Percentiles rank a stretch among this genome's conserved stretches.
These are phyloP conservation scores for Daldinia grandis DNA, from an alignment of 495 filamentous ascomycete species.

Conservation along the genomic window DNA sequence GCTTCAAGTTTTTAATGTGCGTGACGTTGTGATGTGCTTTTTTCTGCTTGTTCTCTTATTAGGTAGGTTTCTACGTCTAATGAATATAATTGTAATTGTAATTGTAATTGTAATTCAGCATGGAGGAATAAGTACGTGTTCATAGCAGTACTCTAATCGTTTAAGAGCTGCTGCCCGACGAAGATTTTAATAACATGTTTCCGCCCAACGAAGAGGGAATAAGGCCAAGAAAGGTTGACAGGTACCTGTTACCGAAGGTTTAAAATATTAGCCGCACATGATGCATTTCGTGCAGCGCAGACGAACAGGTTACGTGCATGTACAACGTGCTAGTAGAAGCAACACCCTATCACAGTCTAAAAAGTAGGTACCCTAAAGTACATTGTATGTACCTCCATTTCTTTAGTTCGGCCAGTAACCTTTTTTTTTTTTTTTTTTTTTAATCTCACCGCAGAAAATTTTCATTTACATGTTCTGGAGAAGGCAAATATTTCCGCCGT, in stretches of 20 bases:
- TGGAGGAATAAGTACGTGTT: no score
- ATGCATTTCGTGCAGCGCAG: conserved; percentile 20
- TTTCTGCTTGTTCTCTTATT: background rate
- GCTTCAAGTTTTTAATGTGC: background rate
- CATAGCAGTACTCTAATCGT: no score
- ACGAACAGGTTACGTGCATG: conserved; percentile 31
- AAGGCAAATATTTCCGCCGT: conserved; percentile 35
- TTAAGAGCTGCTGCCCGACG: conserved; percentile 12
- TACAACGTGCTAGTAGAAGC: conserved; percentile 1
- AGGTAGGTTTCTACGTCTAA: no score
- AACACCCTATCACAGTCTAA: background rate
- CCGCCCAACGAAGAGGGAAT: conserved; percentile 20
- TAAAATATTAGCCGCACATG: conserved; percentile 28
- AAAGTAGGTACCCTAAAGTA: conserved; percentile 12
- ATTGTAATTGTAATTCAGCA: background rate
- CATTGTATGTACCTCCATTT: conserved; percentile 12
- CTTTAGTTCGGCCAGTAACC: conserved; percentile 4
- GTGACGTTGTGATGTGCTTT: background rate
- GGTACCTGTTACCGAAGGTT: conserved; percentile 25
- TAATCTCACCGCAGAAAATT: conserved; percentile 39
- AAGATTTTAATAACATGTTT: background rate
- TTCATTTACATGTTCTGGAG: conserved; percentile 28
- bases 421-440: conserved; percentile 17
- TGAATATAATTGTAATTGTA: background rate
- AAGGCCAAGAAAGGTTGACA: conserved; percentile 6